These are phyloP conservation scores for Hysterangium stoloniferum DNA, from an alignment of 768 basidiomycete genomes.

Conservation along the genomic window DNA sequence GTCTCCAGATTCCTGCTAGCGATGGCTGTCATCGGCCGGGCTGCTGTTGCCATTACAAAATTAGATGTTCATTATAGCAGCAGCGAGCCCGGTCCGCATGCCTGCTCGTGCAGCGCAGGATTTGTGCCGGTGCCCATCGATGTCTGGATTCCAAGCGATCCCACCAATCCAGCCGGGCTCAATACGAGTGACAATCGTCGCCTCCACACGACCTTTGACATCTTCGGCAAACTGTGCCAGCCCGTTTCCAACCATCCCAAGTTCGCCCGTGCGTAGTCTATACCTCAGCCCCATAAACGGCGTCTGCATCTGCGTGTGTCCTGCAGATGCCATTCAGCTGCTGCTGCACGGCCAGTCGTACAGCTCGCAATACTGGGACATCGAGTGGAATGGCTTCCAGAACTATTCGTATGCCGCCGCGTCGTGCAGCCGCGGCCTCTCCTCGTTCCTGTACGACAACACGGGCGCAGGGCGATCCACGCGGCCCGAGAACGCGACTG, in stretches of 20 bases:
- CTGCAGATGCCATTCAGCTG: slow-evolving; percentile 1
- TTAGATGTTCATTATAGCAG: no score
- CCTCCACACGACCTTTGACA: background rate
- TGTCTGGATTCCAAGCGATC: slow-evolving; percentile 2
- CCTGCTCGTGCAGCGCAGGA: slow-evolving; percentile 10
- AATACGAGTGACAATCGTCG: slow-evolving; percentile 3
- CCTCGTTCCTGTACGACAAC: slow-evolving; percentile 9
- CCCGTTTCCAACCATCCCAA: background rate
- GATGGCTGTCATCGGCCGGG: no score
- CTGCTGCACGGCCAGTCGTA: slow-evolving; percentile 9
- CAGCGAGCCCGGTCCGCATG: no score
- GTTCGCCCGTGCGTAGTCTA: background rate
- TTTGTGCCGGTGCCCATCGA: slow-evolving; percentile 8
- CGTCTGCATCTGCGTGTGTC: background rate
- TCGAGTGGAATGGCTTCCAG: slow-evolving; percentile 1
- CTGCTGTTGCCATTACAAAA: no score
- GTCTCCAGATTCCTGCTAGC: no score
- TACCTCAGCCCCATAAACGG: background rate
- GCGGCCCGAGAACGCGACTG: background rate
- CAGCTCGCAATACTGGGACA: slow-evolving; percentile 7
- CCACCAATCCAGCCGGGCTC: background rate
- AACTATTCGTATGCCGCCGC: slow-evolving; percentile 7
- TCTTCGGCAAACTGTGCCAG: slow-evolving; percentile 8
- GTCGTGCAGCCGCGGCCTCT: slow-evolving; percentile 1
- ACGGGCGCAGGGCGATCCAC: background rate